Base-by-base conservation (phyloP, 192 early-diverging fungal genomes). In the Umbelopsis sp. region DNA sequence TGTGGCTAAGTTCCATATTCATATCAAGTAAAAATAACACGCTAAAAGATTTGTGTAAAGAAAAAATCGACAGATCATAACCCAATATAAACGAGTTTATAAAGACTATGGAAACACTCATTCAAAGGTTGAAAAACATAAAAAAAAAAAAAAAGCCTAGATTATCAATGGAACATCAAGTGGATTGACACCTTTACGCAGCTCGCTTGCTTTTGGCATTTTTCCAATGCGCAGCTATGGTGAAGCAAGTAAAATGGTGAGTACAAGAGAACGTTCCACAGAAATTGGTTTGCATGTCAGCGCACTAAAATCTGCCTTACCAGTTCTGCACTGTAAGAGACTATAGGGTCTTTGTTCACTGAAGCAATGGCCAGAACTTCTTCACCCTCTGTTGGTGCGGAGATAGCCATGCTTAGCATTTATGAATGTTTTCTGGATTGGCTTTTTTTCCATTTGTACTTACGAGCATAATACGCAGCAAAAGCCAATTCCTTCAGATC, bases 341-440 rank as follows among this genome's bases (percentile, higher is more conserved):
- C 82, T 4, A 82, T 31, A 44, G 82, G 82, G 53, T 84, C 82
- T 41, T 74, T 70, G 50, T 45, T 56, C 1, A 81, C 38, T 21
- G 82, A 74, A 24, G 72, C 67, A 54, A 84, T 74, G 17, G 82
- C 82, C 12, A 84, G 16, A 26, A 81, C 52, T 53, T 84, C 70
- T 16, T 84, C 73, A 21, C 65, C 71, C 17, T 70, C 74, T 76
- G 32, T 32, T n/a, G n/a, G n/a, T 29, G 17, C 45, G 50, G 8
- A 43, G 24, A 32, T n/a, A 70, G 9, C 34, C 49, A 10, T 45
- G 47, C n/a, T 22, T 22, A 66, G 16, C 11, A 25, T 14, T 34
- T 47, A n/a, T 67, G 12, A 53, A 9, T 29, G 14, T 25, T 75
- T 49, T 62, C 56, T 14, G 22, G n/a, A 41, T 11, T 41, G 8